Conservation (phyloP, 2,329 filamentous ascomycete species). For the Gnomoniopsis smithogilvyi region DNA sequence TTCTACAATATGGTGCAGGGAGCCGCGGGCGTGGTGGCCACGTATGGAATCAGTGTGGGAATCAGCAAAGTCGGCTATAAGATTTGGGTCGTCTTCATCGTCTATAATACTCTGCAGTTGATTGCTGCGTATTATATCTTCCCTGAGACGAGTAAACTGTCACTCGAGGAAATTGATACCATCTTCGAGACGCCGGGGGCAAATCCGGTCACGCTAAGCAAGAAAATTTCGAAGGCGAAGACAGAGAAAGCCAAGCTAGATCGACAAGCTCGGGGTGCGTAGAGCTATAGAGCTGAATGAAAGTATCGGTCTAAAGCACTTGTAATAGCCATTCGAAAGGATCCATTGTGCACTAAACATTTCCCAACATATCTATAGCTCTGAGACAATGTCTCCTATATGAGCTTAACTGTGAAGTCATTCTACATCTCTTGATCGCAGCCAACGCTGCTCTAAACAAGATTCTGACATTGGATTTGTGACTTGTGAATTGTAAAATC, state of each 20-base stretch:
- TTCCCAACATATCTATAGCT: too few species aligned
- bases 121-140: constrained; percentile 46
- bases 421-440: too few species aligned
- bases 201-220: constrained; percentile 18
- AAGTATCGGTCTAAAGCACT: too few species aligned
- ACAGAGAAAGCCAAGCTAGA: constrained; percentile 15
- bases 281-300: not conserved
- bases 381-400: too few species aligned
- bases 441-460: too few species aligned
- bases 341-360: too few species aligned
- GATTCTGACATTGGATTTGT: too few species aligned
- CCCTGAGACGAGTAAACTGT: constrained; percentile 47
- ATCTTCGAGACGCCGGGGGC: constrained; percentile 42
- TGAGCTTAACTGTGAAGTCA: too few species aligned
- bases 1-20: constrained; percentile 42
- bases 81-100: constrained; percentile 49
- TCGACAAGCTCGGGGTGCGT: not conserved
- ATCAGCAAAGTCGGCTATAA: constrained; percentile 46
- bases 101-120: constrained; percentile 46
- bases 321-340: too few species aligned
- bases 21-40: constrained; percentile 38
- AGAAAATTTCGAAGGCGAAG: constrained; percentile 20
- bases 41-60: constrained; percentile 44
- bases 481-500: too few species aligned
- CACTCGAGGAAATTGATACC: constrained; percentile 55